Conservation (phyloP, 257 asterid species). For the Scutellaria baicalensis region DNA sequence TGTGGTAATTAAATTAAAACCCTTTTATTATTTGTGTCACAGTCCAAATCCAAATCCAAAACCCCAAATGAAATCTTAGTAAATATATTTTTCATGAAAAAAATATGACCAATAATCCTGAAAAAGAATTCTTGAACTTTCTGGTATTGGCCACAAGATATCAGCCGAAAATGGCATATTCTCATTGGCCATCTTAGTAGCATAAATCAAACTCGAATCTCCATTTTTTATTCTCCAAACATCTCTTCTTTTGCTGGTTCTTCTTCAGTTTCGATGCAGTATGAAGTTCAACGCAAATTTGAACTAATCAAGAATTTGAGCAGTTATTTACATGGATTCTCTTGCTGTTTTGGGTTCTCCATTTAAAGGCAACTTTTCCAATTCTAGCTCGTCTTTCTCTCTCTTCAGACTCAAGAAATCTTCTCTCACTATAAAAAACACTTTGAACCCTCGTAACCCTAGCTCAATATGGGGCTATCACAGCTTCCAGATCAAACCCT, state of each 20-base stretch:
- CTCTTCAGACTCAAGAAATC: slow-evolving; percentile 21
- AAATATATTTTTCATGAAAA: too few species aligned
- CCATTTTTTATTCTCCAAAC: slow-evolving; percentile 11
- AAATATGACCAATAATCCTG: too few species aligned
- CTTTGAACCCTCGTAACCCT: slow-evolving; percentile 27
- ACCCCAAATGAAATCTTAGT: too few species aligned
- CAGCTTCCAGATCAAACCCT: slow-evolving; percentile 31
- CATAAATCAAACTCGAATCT: background rate
- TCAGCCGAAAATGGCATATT: slow-evolving; percentile 18
- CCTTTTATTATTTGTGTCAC: too few species aligned
- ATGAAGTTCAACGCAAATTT: slow-evolving; percentile 1
- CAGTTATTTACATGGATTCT: slow-evolving; percentile 40
- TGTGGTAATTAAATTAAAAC: too few species aligned
- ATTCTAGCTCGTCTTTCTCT: slow-evolving; percentile 12
- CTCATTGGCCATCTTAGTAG: background rate
- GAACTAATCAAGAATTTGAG: background rate
- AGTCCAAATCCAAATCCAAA: too few species aligned
- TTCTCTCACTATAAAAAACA: slow-evolving; percentile 13
- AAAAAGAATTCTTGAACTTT: background rate
- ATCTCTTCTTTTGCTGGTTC: background rate
- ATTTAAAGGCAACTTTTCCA: slow-evolving; percentile 18
- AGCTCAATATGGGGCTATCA: slow-evolving; percentile 28
- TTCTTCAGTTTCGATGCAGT: slow-evolving; percentile 29
- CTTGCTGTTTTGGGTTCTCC: slow-evolving; percentile 22
- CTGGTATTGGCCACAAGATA: background rate